phyloP scores from a whole-genome alignment of 2,329 filamentous ascomycete species.

The Phyllosticta capitalensis region DNA sequence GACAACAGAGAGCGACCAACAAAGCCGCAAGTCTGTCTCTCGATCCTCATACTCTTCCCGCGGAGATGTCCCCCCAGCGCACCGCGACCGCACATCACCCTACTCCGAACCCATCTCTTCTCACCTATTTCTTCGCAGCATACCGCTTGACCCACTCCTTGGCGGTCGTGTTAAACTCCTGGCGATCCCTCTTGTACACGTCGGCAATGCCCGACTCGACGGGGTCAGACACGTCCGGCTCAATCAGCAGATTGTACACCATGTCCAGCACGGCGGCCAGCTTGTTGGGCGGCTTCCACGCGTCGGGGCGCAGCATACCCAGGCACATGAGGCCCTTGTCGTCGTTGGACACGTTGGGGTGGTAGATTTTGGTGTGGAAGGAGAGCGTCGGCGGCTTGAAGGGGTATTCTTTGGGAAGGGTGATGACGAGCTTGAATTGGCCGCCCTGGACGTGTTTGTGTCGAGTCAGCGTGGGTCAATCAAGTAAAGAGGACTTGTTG shows the following conservation, averaged over 20 bases:
- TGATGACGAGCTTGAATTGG: slow-evolving; percentile 62
- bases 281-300: slow-evolving; percentile 85
- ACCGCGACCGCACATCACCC: not conserved
- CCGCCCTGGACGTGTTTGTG: slow-evolving; percentile 45
- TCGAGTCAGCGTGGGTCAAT: not conserved
- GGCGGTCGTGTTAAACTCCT: slow-evolving; percentile 65
- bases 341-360: slow-evolving; percentile 90
- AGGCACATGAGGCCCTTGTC: slow-evolving; percentile 77
- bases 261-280: slow-evolving; percentile 68
- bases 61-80: too few species aligned
- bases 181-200: slow-evolving; percentile 61
- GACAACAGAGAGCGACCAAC: too few species aligned
- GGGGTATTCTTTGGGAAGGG: slow-evolving; percentile 71
- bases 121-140: slow-evolving; percentile 40
- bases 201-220: slow-evolving; percentile 81
- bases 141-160: slow-evolving; percentile 65
- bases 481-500: not conserved
- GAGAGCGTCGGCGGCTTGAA: slow-evolving; percentile 77
- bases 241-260: slow-evolving; percentile 61
- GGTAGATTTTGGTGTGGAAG: slow-evolving; percentile 87
- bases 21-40: too few species aligned
- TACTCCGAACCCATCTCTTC: not conserved
- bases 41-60: too few species aligned
- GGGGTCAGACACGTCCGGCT: slow-evolving; percentile 82
- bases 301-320: slow-evolving; percentile 69